phyloP scores from a whole-genome alignment of 2,329 filamentous ascomycete species.

The Alternaria metachromatica region DNA sequence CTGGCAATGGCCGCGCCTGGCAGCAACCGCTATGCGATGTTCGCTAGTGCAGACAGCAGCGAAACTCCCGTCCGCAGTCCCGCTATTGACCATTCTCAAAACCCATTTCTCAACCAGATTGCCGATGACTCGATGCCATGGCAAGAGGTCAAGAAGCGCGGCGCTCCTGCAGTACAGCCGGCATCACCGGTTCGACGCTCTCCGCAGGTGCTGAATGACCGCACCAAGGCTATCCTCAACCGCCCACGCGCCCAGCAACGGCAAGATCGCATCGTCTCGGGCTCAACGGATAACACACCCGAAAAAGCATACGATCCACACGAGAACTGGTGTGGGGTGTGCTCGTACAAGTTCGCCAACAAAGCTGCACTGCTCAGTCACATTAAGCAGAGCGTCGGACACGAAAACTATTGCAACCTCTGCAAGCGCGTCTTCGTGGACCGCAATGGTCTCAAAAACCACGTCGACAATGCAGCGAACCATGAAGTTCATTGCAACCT shows the following conservation, averaged over 20 bases:
- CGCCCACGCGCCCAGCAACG: neutral
- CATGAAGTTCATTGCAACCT: slow-evolving; percentile 42
- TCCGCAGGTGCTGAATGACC: slow-evolving; percentile 18
- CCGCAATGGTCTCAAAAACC: slow-evolving; percentile 44
- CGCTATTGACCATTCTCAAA: slow-evolving; percentile 11
- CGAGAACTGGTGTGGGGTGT: slow-evolving; percentile 45
- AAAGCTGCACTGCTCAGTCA: slow-evolving; percentile 34
- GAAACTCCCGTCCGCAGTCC: neutral
- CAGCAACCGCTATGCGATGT: slow-evolving; percentile 36
- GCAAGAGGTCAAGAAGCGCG: slow-evolving; percentile 36
- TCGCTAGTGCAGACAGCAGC: slow-evolving; percentile 20
- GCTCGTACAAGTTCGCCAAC: slow-evolving; percentile 29
- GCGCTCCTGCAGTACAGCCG: slow-evolving; percentile 4
- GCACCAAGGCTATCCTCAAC: neutral
- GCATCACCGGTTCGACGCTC: neutral
- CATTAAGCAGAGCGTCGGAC: slow-evolving; percentile 32
- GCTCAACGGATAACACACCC: slow-evolving; percentile 8
- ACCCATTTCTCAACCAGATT: slow-evolving; percentile 33
- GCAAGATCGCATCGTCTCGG: slow-evolving; percentile 12
- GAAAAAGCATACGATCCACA: slow-evolving; percentile 24
- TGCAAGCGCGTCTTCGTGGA: slow-evolving; percentile 46
- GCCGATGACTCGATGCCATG: slow-evolving; percentile 31
- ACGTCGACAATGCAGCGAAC: slow-evolving; percentile 38
- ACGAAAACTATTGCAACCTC: slow-evolving; percentile 45
- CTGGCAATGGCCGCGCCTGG: slow-evolving; percentile 21